Percentiles rank a stretch among this genome's conserved stretches.
These are phyloP conservation scores for Fraxinus albicans DNA, from an alignment of 305 asterid genomes.

Conservation along the genomic window DNA sequence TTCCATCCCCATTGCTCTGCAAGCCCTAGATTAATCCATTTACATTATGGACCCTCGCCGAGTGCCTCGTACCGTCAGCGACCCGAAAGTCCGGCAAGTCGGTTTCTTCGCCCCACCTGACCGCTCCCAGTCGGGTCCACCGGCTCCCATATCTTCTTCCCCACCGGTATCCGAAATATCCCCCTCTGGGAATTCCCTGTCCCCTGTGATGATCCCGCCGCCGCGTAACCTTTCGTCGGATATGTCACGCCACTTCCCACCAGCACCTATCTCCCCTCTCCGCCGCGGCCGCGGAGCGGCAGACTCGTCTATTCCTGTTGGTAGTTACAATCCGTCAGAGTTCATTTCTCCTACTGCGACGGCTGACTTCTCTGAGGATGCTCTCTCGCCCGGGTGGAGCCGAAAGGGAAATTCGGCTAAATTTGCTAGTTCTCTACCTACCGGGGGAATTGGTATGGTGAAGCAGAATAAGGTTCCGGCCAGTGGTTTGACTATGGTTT, in stretches of 20 bases:
- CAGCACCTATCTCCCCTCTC: conserved; percentile 41
- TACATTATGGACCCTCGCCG: conserved; percentile 65
- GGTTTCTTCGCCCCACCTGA: conserved; percentile 75
- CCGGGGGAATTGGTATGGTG: conserved; percentile 54
- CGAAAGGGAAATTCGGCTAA: conserved; percentile 53
- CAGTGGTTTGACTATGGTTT: conserved; percentile 38
- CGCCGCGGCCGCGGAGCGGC: conserved; percentile 41
- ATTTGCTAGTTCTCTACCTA: conserved; percentile 64
- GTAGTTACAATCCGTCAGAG: conserved; percentile 79
- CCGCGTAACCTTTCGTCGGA: conserved; percentile 68
- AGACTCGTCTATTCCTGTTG: conserved; percentile 52
- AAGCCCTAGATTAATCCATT: neutral
- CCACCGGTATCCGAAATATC: conserved; percentile 49
- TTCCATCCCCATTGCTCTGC: conserved; percentile 13
- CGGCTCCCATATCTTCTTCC: conserved; percentile 39
- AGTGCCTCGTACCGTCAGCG: conserved; percentile 64
- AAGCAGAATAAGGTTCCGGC: conserved; percentile 42
- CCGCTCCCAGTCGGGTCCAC: conserved; percentile 56
- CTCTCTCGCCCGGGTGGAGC: conserved; percentile 35
- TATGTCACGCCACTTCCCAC: conserved; percentile 47
- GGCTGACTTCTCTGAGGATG: conserved; percentile 50
- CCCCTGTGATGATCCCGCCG: conserved; percentile 98
- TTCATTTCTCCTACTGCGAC: conserved; percentile 50
- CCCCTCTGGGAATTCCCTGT: conserved; percentile 66
- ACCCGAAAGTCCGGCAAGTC: conserved; percentile 79